Conservation (phyloP, 495 filamentous ascomycete genomes). For the Hamigera avellanea region DNA sequence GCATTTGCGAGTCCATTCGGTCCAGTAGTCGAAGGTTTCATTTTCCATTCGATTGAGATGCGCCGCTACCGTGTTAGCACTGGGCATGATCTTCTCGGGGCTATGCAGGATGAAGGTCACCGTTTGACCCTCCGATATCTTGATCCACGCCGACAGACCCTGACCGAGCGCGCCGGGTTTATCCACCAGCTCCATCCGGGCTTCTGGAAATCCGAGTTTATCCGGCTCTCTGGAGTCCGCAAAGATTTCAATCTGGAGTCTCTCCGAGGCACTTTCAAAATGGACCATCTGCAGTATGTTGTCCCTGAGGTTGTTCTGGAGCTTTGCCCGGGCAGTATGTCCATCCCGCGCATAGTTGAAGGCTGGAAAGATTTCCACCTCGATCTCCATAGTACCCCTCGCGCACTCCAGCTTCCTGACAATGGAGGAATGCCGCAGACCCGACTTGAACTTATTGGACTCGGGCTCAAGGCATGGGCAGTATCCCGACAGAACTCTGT, state of each 20-base stretch:
- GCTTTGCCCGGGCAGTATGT: slow-evolving; percentile 30
- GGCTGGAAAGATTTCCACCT: slow-evolving; percentile 57
- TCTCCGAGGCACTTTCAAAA: slow-evolving; percentile 44
- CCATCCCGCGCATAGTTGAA: slow-evolving; percentile 53
- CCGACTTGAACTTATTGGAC: slow-evolving; percentile 27
- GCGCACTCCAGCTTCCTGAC: slow-evolving; percentile 61
- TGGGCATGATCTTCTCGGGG: slow-evolving; percentile 27
- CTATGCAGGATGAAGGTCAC: slow-evolving; percentile 53
- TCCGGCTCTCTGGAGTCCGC: slow-evolving; percentile 46
- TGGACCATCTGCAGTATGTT: slow-evolving; percentile 45
- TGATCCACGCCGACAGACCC: slow-evolving; percentile 46
- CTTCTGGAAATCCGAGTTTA: slow-evolving; percentile 28
- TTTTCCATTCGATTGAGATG: slow-evolving; percentile 49
- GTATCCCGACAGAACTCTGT: slow-evolving; percentile 22
- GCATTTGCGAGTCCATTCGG: slow-evolving; percentile 56
- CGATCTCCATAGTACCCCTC: slow-evolving; percentile 47
- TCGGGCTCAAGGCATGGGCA: slow-evolving; percentile 23
- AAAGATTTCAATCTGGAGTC: slow-evolving; percentile 53
- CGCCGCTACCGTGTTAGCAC: slow-evolving; percentile 35
- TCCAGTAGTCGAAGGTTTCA: slow-evolving; percentile 56
- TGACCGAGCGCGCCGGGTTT: slow-evolving; percentile 41
- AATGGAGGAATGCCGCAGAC: slow-evolving; percentile 31
- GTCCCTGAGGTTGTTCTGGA: slow-evolving; percentile 17
- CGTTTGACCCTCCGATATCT: slow-evolving; percentile 50
- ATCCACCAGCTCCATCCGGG: slow-evolving; percentile 40